Base-by-base conservation (phyloP, 2,329 filamentous ascomycete genomes). In the Clarireedia monteithiana region DNA sequence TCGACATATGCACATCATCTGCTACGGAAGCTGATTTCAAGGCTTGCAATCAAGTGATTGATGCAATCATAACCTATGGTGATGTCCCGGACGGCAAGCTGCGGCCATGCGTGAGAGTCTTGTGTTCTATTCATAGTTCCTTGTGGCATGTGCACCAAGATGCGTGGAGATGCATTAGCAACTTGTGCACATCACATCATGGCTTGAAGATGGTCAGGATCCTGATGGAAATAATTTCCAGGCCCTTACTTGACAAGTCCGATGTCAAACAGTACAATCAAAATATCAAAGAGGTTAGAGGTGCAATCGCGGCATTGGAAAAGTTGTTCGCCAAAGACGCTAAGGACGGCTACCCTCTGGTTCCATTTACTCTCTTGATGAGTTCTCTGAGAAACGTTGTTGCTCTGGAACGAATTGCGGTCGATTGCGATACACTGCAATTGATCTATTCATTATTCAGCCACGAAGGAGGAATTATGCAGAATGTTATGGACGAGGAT, bases 171-270 rank as follows among this genome's bases (percentile, higher is more conserved):
- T 85, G 84, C 0, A 74, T 91, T 34, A 77, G 80, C 65, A 86
- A 89, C 60, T 74, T 91, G 0, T 85, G 85, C 73, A 83, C 77
- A 64, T 90, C 87, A 1, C 86, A 90, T 66, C 82, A 89, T 60
- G 86, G 86, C 20, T 84, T 88, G 60, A 81, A 80, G 38, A 84
- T 85, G 1, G 77, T 90, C 47, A 77, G 82, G 54, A 79, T 85
- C 24, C 71, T 89, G 23, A 74, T 89, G 34, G 80, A 85, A 55
- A 79, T 85, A 12, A 71, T 87, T 24, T 76, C 77, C 44, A 75
- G 76, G 53, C 74, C 78, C 39, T 70, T 75, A 1, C 59, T 66
- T 0, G 73, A 76, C 42, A 73, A 72, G n/a, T 68, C 72, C 53
- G 74, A 74, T 58, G 76, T 75, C 55, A 81, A 78, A 55, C 50